A percentile compares a stretch with the other conserved stretches of the same genome.
These are phyloP conservation scores for Globisporangium splendens DNA, from an alignment of 352 stramenopile species.

Conservation along the genomic window DNA sequence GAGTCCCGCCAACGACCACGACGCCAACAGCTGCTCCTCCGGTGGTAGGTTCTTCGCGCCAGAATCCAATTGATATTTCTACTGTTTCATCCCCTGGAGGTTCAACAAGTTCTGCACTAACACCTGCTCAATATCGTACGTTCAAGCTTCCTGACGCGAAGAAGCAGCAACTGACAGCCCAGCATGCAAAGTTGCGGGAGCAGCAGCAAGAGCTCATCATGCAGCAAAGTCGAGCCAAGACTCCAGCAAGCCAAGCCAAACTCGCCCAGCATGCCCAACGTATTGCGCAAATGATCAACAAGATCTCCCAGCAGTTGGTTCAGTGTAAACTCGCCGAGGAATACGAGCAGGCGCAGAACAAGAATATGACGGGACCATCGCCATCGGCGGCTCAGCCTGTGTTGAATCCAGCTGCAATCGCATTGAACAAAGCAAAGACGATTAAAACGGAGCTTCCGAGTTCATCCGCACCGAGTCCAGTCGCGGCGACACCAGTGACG, in stretches of 20 bases:
- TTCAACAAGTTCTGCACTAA: conserved; percentile 40
- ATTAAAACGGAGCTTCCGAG: conserved; percentile 26
- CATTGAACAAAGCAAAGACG: conserved; percentile 32
- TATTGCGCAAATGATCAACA: conserved; percentile 82
- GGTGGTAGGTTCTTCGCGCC: conserved; percentile 27
- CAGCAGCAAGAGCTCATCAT: conserved; percentile 79
- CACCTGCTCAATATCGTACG: conserved; percentile 65
- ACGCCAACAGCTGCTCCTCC: conserved; percentile 17
- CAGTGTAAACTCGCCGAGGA: conserved; percentile 82
- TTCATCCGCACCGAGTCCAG: conserved; percentile 4
- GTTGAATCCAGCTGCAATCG: conserved; percentile 18
- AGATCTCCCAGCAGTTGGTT: conserved; percentile 82
- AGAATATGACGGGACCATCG: conserved; percentile 34
- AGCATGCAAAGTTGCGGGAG: conserved; percentile 70
- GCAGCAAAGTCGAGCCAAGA: conserved; percentile 71
- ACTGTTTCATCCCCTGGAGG: conserved; percentile 22
- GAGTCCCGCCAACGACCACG: neutral
- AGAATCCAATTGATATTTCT: conserved; percentile 53
- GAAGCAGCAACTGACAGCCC: conserved; percentile 63
- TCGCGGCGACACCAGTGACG: conserved; percentile 11
- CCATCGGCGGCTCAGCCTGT: conserved; percentile 20
- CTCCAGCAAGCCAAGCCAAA: conserved; percentile 64
- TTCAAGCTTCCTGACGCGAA: conserved; percentile 66
- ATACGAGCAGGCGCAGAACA: conserved; percentile 62
- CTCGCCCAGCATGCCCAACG: conserved; percentile 68